A percentile compares a stretch with the other conserved stretches of the same genome.
Conservation (phyloP, 2,329 filamentous ascomycete genomes). For the Zelopaecilomyces penicillatus region DNA sequence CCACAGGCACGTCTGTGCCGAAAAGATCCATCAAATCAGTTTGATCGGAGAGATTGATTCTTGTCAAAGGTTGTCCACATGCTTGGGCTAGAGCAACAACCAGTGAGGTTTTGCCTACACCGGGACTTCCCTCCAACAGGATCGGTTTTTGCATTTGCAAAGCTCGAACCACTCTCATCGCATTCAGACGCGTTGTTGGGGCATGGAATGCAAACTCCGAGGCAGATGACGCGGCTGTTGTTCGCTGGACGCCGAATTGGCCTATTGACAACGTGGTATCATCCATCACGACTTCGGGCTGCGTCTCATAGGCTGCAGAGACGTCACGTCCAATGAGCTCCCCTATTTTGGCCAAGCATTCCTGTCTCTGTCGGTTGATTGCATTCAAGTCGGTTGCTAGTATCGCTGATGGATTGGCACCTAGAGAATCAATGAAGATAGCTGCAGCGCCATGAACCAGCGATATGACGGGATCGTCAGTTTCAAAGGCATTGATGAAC, state of each 20-base stretch:
- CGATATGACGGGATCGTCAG: constrained; percentile 35
- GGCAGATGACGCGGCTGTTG: constrained; percentile 30
- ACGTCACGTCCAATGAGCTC: constrained; percentile 58
- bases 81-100: constrained; percentile 75
- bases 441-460: constrained; percentile 82
- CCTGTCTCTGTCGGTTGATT: constrained; percentile 60
- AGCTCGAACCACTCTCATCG: constrained; percentile 82
- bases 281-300: constrained; percentile 49
- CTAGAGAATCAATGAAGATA: constrained; percentile 91
- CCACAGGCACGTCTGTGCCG: constrained; percentile 89
- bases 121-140: constrained; percentile 90
- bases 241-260: constrained; percentile 57
- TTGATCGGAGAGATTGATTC: constrained; percentile 96
- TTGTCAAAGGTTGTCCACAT: constrained; percentile 72
- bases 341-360: constrained; percentile 66
- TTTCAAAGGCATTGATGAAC: constrained; percentile 67
- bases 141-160: constrained; percentile 86
- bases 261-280: constrained; percentile 55
- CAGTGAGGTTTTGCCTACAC: constrained; percentile 94
- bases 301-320: constrained; percentile 53
- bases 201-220: constrained; percentile 62
- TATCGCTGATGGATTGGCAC: constrained; percentile 86
- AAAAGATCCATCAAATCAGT: constrained; percentile 97
- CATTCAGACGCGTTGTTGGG: constrained; percentile 81
- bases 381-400: constrained; percentile 63